Conservation (phyloP, 257 asterid genomes). For the Coffea canephora region DNA sequence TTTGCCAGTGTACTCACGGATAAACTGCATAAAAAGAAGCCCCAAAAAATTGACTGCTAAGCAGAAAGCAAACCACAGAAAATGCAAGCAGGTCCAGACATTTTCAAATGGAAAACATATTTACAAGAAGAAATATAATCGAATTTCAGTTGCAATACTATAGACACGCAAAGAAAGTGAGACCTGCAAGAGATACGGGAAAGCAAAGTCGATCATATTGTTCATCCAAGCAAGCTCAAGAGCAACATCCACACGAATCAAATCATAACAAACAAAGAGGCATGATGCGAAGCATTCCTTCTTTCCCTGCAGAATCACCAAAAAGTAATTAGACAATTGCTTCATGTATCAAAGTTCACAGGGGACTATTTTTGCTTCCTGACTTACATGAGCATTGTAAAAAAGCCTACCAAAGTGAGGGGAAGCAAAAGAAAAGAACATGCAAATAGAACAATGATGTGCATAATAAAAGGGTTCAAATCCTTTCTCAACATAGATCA, state of each 20-base stretch:
- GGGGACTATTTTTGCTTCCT: background rate
- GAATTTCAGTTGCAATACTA: background rate
- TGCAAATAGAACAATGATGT: background rate
- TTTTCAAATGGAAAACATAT: background rate
- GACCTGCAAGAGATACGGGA: slow-evolving; percentile 96
- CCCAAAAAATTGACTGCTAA: slow-evolving; percentile 5
- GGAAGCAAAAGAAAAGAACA: background rate
- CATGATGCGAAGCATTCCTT: slow-evolving; percentile 98
- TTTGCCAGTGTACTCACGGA: slow-evolving; percentile 92
- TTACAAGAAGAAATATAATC: background rate
- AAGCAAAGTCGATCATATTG: slow-evolving; percentile 91
- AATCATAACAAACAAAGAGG: slow-evolving; percentile 95
- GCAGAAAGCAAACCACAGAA: background rate
- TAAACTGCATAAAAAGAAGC: slow-evolving; percentile 52
- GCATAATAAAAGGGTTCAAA: background rate
- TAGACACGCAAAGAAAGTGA: slow-evolving; percentile 23
- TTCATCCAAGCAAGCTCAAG: slow-evolving; percentile 98
- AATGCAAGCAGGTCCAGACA: background rate
- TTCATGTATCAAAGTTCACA: background rate
- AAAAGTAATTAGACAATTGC: slow-evolving; percentile 15
- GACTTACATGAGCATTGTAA: background rate
- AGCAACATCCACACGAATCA: slow-evolving; percentile 89
- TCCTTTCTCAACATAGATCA: background rate
- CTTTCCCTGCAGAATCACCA: slow-evolving; percentile 66
- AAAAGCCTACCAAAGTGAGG: background rate